phyloP scores from a whole-genome alignment of 768 basidiomycete genomes.

The Agrocybe chaxingu region DNA sequence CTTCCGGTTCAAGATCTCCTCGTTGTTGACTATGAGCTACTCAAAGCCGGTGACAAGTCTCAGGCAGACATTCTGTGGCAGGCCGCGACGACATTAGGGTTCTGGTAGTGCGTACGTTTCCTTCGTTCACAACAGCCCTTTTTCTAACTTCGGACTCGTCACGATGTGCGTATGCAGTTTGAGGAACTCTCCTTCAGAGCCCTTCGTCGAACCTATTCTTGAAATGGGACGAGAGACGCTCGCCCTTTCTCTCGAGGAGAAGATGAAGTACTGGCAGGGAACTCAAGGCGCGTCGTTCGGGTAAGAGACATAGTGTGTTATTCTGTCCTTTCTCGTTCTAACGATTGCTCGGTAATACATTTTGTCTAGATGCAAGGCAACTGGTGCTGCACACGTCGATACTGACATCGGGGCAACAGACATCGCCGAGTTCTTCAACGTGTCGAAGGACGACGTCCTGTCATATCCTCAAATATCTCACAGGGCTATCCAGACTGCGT shows the following conservation, averaged over 20 bases:
- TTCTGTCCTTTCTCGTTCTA: slow-evolving; percentile 1
- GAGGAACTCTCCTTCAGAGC: slow-evolving; percentile 47
- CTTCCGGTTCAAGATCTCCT: slow-evolving; percentile 47
- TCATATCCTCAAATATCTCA: slow-evolving; percentile 49
- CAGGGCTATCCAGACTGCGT: slow-evolving; percentile 54
- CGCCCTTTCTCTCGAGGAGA: slow-evolving; percentile 46
- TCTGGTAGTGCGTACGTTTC: slow-evolving; percentile 52
- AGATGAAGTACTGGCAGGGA: slow-evolving; percentile 52
- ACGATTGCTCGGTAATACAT: slow-evolving; percentile 4
- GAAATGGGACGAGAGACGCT: slow-evolving; percentile 49
- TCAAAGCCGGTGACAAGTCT: slow-evolving; percentile 33
- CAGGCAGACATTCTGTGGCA: slow-evolving; percentile 49
- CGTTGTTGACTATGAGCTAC: slow-evolving; percentile 46
- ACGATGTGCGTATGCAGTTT: slow-evolving; percentile 26
- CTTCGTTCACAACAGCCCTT: neutral
- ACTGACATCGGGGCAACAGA: slow-evolving; percentile 47
- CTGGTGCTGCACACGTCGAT: slow-evolving; percentile 56
- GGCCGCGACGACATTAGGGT: slow-evolving; percentile 51
- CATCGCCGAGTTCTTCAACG: slow-evolving; percentile 56
- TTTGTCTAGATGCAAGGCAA: slow-evolving; percentile 47
- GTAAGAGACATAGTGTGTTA: slow-evolving; percentile 16
- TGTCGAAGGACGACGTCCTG: slow-evolving; percentile 62
- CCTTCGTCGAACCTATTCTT: slow-evolving; percentile 45
- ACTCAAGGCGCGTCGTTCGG: slow-evolving; percentile 35
- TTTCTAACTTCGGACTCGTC: neutral